Conservation (phyloP, 1,139 yeast species). For the Chernovozyma aurita region DNA sequence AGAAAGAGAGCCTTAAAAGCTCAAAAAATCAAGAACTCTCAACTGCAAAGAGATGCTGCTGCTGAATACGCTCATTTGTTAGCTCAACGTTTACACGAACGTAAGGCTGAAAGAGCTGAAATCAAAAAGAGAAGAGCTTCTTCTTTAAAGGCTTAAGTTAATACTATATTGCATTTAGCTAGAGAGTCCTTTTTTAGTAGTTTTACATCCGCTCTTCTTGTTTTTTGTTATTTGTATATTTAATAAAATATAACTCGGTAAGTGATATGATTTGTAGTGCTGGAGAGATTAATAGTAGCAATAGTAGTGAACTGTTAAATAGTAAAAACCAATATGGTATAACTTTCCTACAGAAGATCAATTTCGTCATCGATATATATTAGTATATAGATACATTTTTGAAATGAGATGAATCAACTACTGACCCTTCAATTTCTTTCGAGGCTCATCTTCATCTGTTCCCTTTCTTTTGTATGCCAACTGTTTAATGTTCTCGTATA, state of each 20-base stretch:
- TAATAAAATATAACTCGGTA: conserved; percentile 14
- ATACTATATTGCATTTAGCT: conserved; percentile 3
- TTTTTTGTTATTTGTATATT: conserved; percentile 16
- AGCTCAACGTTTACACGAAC: conserved; percentile 97
- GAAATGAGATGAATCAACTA: no score
- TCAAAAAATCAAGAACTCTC: conserved; percentile 93
- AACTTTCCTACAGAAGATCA: no score
- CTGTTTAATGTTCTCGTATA: conserved; percentile 68
- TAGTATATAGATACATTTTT: no score
- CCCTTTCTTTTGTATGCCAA: conserved; percentile 38
- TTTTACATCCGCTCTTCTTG: conserved; percentile 7
- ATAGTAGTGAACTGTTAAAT: no score
- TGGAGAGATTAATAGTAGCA: no score
- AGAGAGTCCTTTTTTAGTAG: conserved; percentile 4
- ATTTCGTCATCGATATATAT: no score
- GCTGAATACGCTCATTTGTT: conserved; percentile 99
- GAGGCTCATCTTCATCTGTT: conserved; percentile 2
- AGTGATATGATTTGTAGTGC: background rate
- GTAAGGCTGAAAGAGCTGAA: conserved; percentile 98
- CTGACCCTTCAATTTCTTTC: background rate
- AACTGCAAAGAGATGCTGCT: conserved; percentile 99
- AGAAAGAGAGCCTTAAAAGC: conserved; percentile 98
- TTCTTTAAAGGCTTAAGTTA: conserved; percentile 76
- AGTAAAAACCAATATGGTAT: no score
- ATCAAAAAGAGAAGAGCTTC: conserved; percentile 99